A percentile compares a stretch with the other conserved stretches of the same genome.
Conservation (phyloP, 2,329 filamentous ascomycete species). For the Pseudocercospora ulei region DNA sequence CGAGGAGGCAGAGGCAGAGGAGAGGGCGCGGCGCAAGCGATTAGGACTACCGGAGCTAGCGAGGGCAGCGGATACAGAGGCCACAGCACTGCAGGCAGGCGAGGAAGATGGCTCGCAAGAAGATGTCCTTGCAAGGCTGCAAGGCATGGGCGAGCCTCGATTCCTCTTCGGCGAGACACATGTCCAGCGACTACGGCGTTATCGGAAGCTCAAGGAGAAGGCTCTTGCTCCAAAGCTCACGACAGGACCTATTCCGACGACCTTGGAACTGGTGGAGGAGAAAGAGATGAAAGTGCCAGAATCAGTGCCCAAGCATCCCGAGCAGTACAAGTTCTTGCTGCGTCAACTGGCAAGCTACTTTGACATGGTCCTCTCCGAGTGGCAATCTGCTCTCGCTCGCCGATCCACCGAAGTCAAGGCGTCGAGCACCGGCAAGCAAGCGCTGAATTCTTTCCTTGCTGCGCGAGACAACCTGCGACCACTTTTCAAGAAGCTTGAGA, state of each 20-base stretch:
- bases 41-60: slow-evolving; percentile 68
- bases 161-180: slow-evolving; percentile 75
- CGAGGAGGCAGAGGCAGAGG: slow-evolving; percentile 63
- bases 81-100: slow-evolving; percentile 26
- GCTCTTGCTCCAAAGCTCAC: slow-evolving; percentile 42
- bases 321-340: slow-evolving; percentile 62
- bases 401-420: slow-evolving; percentile 52
- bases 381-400: slow-evolving; percentile 63
- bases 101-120: slow-evolving; percentile 60
- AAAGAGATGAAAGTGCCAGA: slow-evolving; percentile 75
- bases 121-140: slow-evolving; percentile 58
- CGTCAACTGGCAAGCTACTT: slow-evolving; percentile 91
- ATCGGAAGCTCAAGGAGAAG: slow-evolving; percentile 50
- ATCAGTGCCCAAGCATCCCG: slow-evolving; percentile 52
- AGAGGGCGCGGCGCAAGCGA: slow-evolving; percentile 61
- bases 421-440: slow-evolving; percentile 70
- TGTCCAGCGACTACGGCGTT: slow-evolving; percentile 57
- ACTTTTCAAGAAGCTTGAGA: slow-evolving; percentile 81
- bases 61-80: slow-evolving; percentile 36
- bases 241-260: slow-evolving; percentile 77
- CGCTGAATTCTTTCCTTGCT: slow-evolving; percentile 74
- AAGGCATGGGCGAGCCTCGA: slow-evolving; percentile 62
- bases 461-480: slow-evolving; percentile 81
- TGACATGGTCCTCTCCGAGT: slow-evolving; percentile 85
- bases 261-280: slow-evolving; percentile 66